Evolutionary conservation across 352 stramenopile genomes (phyloP).

Genomic region (Pseudoperonospora humuli): DNA sequence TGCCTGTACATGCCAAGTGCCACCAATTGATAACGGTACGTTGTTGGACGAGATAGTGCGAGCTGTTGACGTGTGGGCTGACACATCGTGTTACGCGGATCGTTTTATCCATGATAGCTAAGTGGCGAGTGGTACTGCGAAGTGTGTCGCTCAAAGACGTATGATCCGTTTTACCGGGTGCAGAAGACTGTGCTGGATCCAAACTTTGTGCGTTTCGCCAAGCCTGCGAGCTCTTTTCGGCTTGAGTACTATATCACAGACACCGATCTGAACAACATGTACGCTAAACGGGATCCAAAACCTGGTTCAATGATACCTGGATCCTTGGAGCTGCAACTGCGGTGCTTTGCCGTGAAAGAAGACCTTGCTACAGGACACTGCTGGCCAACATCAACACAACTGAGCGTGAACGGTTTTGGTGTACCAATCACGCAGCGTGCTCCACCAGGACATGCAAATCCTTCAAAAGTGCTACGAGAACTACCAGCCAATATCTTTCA

Average conservation of each 20-base stretch:
- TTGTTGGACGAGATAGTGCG: not conserved
- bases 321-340: conserved; percentile 65
- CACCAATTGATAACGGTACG: conserved; percentile 56
- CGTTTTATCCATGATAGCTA: conserved; percentile 16
- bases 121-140: conserved; percentile 69
- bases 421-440: conserved; percentile 60
- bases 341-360: conserved; percentile 71
- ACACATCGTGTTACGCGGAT: conserved; percentile 1
- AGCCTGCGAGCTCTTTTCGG: conserved; percentile 33
- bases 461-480: conserved; percentile 75
- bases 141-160: conserved; percentile 50
- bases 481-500: conserved; percentile 68
- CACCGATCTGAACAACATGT: conserved; percentile 68
- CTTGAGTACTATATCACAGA: conserved; percentile 66
- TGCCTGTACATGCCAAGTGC: conserved; percentile 73
- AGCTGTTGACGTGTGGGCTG: not conserved
- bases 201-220: conserved; percentile 61
- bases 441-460: conserved; percentile 63
- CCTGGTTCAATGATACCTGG: conserved; percentile 46
- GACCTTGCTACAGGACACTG: conserved; percentile 57
- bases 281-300: conserved; percentile 43
- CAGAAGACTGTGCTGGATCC: conserved; percentile 47
- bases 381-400: conserved; percentile 60
- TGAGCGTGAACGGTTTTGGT: conserved; percentile 66
- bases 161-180: conserved; percentile 64